Conservation (phyloP, 345 rosid genomes). For the Cardamine occulta region DNA sequence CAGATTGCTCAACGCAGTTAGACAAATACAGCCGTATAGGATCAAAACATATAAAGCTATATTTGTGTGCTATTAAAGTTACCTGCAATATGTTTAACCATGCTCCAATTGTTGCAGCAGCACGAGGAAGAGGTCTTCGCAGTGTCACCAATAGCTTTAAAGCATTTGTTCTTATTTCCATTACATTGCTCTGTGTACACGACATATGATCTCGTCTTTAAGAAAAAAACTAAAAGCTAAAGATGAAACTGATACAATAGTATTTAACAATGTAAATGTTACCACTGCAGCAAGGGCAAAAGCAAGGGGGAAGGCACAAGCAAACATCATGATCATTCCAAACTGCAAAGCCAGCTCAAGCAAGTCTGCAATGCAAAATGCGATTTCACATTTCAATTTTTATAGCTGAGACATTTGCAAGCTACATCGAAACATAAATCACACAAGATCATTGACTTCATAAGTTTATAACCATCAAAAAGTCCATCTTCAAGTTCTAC, state of each 20-base stretch:
- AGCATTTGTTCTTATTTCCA: conserved; percentile 87
- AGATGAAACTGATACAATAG: conserved; percentile 7
- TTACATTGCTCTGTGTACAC: conserved; percentile 64
- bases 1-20: not conserved
- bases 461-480: conserved; percentile 68
- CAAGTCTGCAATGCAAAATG: conserved; percentile 56
- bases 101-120: conserved; percentile 86
- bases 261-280: conserved; percentile 15
- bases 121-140: conserved; percentile 84
- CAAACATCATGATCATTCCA: conserved; percentile 99
- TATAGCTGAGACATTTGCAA: conserved; percentile 6
- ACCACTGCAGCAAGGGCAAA: conserved; percentile 80
- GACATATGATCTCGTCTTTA: conserved; percentile 10
- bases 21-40: not conserved
- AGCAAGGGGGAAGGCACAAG: conserved; percentile 92
- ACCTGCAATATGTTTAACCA: conserved; percentile 99
- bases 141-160: conserved; percentile 73
- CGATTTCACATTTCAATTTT: conserved; percentile 1
- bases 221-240: not conserved
- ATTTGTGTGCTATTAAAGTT: not conserved
- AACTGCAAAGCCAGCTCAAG: conserved; percentile 88
- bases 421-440: conserved; percentile 6
- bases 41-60: not conserved
- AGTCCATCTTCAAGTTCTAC: conserved; percentile 93
- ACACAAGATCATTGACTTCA: conserved; percentile 16